Base-by-base conservation (phyloP, 495 filamentous ascomycete species). In the Pseudevernia furfuracea region DNA sequence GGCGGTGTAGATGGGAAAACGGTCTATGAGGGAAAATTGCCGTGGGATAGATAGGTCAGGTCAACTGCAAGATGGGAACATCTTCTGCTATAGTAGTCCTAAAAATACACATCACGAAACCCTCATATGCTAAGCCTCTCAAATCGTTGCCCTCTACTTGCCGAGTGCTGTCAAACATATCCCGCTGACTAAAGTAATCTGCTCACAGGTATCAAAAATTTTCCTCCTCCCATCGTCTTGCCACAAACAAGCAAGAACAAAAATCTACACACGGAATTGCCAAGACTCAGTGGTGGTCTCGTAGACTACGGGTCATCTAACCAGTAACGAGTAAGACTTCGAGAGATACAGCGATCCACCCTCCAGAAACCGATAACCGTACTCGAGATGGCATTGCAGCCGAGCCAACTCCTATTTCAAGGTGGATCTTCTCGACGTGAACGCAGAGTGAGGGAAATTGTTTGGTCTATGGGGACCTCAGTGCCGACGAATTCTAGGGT, bases 11-110 rank as follows among this genome's bases (percentile, higher is more conserved):
- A 19, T 64, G 73, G 74, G 39, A 78, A 74, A 65, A 68, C 76
- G 55, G 71, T 69, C 68, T 82, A 78, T 67, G 43, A 63, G 61
- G 63, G 68, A 4, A 41, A 63, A 52, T 70, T 82, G 68, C 80
- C 78, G 21, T 82, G 80, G 80, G 75, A 68, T 68, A 11, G 17
- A 19, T 11, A 21, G 52, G 17, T 21, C 30, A 10, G 7, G 30
- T 32, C 17, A 3, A 21, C 1, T 6, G 11, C 5, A 53, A 8
- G 28, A 53, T 53, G 19, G 6, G 6, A 21, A 21, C 19, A 55
- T 32, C 4, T 3, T 55, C 4, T 4, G 15, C 28, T 19, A 21
- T 55, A 34, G 30, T 19, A 19, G 10, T 55, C 0, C 4, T 21
- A 34, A 55, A 1, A 34, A n/a, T 34, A 19, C 30, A 21, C 28